Evolutionary conservation across 2,329 filamentous ascomycete species (phyloP), one percentile per base, ranked within the genome.

Genomic region (Verticillium nubilum): DNA sequence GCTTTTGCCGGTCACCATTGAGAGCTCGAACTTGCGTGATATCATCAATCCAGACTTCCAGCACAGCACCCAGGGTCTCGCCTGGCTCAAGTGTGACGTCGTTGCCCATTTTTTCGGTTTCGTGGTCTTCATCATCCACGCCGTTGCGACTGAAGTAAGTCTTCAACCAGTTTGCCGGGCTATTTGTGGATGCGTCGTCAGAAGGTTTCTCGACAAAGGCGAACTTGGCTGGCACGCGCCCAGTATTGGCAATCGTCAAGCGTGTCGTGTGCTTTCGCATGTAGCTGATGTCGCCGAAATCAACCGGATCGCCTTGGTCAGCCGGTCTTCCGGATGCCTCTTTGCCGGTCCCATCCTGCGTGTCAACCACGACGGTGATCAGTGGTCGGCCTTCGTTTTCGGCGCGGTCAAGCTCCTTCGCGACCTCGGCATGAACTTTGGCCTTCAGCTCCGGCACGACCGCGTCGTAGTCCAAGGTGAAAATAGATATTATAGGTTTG

Each of bases 231-330:
- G 87, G 74, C 0, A 96, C 91, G 28, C 91, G 83, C 2, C 95
- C 89, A 0, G 95, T 99, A 67, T 99, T 99, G 27, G 95, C 95
- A 59, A 99, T 85, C 0, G 93, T 98, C 52, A 98, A 72, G 3
- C 80, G 84, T 4, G 88, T 83, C 9, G 79, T 81, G 65, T 89
- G 85, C 7, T 80, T 83, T 61, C 88, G 83, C 42, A 88, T 79
- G 67, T 89, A 96, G 2, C 82, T 78, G 2, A 97, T 78, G 3
- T 87, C 78, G 0, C 92, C 93, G 71, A 98, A 95, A 67, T 94
- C 85, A 0, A 98, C 83, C 1, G 85, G 85, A 66, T 87, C 78
- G 64, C 76, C 75, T 23, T 79, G 73, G 29, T 77, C 72, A 17
- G 70, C 50, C n/a, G 70, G 27, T 76, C 74, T 23, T 73, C 75